phyloP scores from a whole-genome alignment of 179 eudicot genomes.

The Silene vulgaris region DNA sequence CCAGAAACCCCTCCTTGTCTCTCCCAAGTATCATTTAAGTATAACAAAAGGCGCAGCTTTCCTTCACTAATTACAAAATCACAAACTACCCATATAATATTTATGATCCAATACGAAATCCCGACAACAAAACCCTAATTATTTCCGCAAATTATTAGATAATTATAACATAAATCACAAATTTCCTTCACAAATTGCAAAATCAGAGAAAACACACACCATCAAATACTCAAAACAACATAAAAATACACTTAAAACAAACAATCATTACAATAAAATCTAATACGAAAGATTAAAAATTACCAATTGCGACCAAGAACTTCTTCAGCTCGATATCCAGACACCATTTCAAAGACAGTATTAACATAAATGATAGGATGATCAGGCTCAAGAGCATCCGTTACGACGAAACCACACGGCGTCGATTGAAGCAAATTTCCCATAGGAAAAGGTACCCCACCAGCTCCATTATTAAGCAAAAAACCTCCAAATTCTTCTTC shows the following conservation, averaged over 20 bases:
- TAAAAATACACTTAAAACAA: neutral
- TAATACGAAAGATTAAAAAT: neutral
- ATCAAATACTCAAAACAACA: neutral
- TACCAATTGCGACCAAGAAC: conserved; percentile 90
- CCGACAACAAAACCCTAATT: neutral
- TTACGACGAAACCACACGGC: conserved; percentile 88
- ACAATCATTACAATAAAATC: neutral
- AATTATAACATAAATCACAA: neutral
- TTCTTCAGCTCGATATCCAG: conserved; percentile 85
- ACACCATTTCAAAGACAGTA: conserved; percentile 80
- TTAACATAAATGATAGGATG: conserved; percentile 82
- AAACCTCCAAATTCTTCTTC: conserved; percentile 34
- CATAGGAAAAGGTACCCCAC: conserved; percentile 60
- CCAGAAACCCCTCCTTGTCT: neutral
- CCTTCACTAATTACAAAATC: neutral
- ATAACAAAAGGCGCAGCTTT: neutral
- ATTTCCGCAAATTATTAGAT: neutral
- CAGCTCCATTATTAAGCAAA: conserved; percentile 53
- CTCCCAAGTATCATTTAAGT: neutral
- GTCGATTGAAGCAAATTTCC: conserved; percentile 54
- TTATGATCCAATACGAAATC: neutral
- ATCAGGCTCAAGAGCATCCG: conserved; percentile 88
- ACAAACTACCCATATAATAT: conserved; percentile 5
- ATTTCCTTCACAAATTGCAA: neutral
- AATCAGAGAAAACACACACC: conserved; percentile 10